Percentiles rank a stretch among this genome's conserved stretches.
Evolutionary conservation across 768 basidiomycete genomes (phyloP).

Genomic region (Russula olivacea): DNA sequence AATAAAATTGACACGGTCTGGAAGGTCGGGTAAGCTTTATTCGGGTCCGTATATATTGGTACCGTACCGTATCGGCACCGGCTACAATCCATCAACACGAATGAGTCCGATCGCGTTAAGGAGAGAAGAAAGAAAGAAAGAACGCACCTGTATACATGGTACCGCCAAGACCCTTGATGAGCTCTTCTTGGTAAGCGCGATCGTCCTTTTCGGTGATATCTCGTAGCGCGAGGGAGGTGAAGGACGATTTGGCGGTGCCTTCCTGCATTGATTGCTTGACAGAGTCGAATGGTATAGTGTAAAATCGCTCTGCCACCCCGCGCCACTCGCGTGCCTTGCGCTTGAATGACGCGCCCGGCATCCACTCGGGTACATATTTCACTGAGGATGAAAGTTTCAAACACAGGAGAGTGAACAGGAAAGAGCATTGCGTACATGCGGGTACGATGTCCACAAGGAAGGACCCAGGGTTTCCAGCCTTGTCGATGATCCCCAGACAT

Average conservation of each 20-base stretch:
- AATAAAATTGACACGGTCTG: conserved; percentile 24
- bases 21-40: neutral
- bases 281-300: conserved; percentile 23
- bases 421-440: conserved; percentile 18
- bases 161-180: conserved; percentile 25
- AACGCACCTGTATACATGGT: conserved; percentile 19
- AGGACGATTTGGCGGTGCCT: conserved; percentile 15
- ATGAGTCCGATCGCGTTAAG: neutral
- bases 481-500: conserved; percentile 18
- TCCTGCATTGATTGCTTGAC: conserved; percentile 24
- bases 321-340: conserved; percentile 26
- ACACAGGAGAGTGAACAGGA: neutral
- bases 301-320: conserved; percentile 18
- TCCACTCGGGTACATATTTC: conserved; percentile 28
- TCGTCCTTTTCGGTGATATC: conserved; percentile 24
- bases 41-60: neutral
- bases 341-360: conserved; percentile 28
- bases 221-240: conserved; percentile 21
- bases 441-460: conserved; percentile 30
- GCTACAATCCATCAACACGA: conserved; percentile 6
- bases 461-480: conserved; percentile 25
- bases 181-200: conserved; percentile 24
- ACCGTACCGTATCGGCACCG: conserved; percentile 25
- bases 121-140: neutral
- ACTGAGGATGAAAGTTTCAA: conserved; percentile 14